Conservation (phyloP, 2,329 filamentous ascomycete genomes). For the Stromatinia cepivora region DNA sequence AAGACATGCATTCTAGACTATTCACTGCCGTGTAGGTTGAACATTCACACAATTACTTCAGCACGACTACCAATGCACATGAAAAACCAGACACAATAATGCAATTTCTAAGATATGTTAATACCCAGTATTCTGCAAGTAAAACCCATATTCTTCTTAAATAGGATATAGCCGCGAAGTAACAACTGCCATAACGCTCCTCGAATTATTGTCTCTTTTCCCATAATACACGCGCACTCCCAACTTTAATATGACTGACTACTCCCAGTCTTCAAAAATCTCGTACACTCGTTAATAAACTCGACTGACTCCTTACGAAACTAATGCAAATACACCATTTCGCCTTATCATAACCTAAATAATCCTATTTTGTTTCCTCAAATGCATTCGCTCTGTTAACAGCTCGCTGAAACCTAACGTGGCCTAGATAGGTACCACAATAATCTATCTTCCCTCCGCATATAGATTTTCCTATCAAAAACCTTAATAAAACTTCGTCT, state of each 20-base stretch:
- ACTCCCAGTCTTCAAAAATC: neutral
- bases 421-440: neutral
- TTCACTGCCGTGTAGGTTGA: neutral
- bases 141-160: neutral
- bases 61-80: neutral
- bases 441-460: neutral
- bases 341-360: neutral
- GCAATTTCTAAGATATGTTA: too few species aligned
- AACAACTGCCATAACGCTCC: neutral
- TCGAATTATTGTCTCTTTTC: too few species aligned
- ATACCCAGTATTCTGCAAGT: neutral
- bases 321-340: neutral
- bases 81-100: too few species aligned
- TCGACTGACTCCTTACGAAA: neutral
- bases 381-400: neutral
- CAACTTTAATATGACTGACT: neutral
- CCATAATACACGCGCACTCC: neutral
- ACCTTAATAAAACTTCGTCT: neutral
- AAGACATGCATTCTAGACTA: neutral
- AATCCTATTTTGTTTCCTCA: neutral
- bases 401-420: neutral
- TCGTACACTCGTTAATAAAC: neutral
- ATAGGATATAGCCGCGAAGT: neutral
- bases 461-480: neutral
- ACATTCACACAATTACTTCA: neutral